Conservation (phyloP, 176 grass and related monocot species). For the Zizania latifolia region DNA sequence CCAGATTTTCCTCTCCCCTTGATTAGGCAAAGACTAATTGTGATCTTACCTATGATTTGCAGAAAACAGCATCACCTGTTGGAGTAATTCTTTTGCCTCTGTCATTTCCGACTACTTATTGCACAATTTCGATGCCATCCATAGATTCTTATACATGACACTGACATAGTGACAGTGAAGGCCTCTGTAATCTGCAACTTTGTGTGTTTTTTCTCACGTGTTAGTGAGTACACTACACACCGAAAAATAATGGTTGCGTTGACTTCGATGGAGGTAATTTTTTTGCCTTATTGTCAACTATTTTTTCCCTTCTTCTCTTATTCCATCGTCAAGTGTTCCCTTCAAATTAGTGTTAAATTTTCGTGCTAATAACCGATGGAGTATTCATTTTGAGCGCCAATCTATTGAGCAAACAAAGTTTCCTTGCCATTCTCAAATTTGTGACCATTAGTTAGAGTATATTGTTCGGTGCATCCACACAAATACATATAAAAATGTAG, state of each 20-base stretch:
- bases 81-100: neutral
- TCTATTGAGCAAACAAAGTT: too few relatives aligned
- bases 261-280: neutral
- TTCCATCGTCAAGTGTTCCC: too few relatives aligned
- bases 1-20: neutral
- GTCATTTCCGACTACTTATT: slow-evolving; percentile 16
- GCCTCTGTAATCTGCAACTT: neutral
- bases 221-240: neutral
- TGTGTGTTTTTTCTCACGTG: neutral
- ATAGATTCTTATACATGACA: neutral
- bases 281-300: neutral
- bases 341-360: too few relatives aligned
- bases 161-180: neutral
- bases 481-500: too few relatives aligned
- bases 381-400: too few relatives aligned
- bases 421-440: too few relatives aligned
- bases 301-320: neutral
- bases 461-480: too few relatives aligned
- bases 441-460: too few relatives aligned
- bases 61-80: neutral
- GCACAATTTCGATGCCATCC: neutral
- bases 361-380: too few relatives aligned
- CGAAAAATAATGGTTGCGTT: neutral
- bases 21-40: neutral
- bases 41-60: slow-evolving; percentile 8